Evolutionary conservation across 2,329 filamentous ascomycete species (phyloP), one percentile per base, ranked within the genome.

Genomic region (Sclerotiophoma versabilis): DNA sequence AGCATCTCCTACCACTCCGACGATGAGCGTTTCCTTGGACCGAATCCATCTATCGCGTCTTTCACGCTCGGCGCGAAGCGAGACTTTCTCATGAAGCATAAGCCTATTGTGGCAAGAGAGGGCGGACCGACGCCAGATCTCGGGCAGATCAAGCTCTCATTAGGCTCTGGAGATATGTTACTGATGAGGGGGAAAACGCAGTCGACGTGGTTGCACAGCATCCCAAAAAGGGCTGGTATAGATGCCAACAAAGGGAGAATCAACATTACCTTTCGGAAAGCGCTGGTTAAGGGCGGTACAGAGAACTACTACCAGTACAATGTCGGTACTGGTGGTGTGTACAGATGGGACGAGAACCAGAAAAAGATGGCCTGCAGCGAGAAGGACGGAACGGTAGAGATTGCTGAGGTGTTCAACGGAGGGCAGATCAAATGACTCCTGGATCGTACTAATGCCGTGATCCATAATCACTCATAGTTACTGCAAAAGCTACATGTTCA

Each of bases 241-340:
- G 80, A 81, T 70, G 84, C 84, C 37, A 82, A 82, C 25, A 81
- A 81, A 44, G 87, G 88, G 25, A 83, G 85, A 20, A 81, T 82
- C 63, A 93, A 93, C 68, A 92, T 93, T 59, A 93, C 91, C 0
- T 91, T 93, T 68, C 79, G 90, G 23, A 83, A 81, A 61, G 90
- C 88, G 19, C 81, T 91, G 79, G 80, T 89, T 19, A 88, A 83
- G 62, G 88, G 79, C 3, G 90, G 89, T 1, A 93, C 89, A 23
- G 87, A 91, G 65, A 93, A 93, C 73, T 93, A 93, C 72, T 92
- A 93, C 73, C 84, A 86, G 68, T 93, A 93, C 75, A 93, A 93
- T 75, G 88, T 93, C 44, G 90, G 90, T 0, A 81, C 74, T 32
- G 90, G 90, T 0, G 80, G 78, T 1, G 83, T 88, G n/a, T 88